These are phyloP conservation scores for Helicosporidium sp. DNA, from an alignment of 139 green algal genomes.

Conservation along the genomic window DNA sequence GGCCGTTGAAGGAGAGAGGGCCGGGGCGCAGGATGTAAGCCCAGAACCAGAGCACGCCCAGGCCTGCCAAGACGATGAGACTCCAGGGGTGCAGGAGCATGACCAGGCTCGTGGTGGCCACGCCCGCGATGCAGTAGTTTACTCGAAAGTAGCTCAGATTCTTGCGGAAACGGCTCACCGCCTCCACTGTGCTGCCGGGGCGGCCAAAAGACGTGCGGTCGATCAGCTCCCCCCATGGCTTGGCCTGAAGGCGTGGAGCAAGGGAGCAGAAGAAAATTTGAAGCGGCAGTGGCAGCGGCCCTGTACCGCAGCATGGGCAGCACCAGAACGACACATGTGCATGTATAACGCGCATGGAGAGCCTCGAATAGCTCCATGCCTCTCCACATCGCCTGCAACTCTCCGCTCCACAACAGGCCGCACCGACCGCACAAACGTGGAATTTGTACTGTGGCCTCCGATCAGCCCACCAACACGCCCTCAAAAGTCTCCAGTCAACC, in stretches of 20 bases:
- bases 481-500: too few relatives aligned
- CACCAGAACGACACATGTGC: too few relatives aligned
- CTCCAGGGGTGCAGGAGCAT: constrained; percentile 21
- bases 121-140: constrained; percentile 70
- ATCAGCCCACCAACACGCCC: too few relatives aligned
- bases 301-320: too few relatives aligned
- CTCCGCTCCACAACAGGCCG: too few relatives aligned
- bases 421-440: too few relatives aligned
- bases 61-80: constrained; percentile 36
- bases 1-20: constrained; percentile 53
- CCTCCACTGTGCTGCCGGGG: constrained; percentile 38
- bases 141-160: constrained; percentile 79
- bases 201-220: constrained; percentile 58
- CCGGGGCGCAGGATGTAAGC: constrained; percentile 52
- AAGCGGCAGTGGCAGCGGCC: too few relatives aligned
- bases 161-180: constrained; percentile 47
- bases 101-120: constrained; percentile 43
- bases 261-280: neutral
- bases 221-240: constrained; percentile 70
- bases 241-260: constrained; percentile 56
- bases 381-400: too few relatives aligned
- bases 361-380: too few relatives aligned
- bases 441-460: too few relatives aligned
- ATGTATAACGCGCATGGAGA: too few relatives aligned
- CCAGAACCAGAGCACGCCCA: constrained; percentile 63